Conservation (phyloP, 73 alveolate species). For the Paraurostyla sp. region DNA sequence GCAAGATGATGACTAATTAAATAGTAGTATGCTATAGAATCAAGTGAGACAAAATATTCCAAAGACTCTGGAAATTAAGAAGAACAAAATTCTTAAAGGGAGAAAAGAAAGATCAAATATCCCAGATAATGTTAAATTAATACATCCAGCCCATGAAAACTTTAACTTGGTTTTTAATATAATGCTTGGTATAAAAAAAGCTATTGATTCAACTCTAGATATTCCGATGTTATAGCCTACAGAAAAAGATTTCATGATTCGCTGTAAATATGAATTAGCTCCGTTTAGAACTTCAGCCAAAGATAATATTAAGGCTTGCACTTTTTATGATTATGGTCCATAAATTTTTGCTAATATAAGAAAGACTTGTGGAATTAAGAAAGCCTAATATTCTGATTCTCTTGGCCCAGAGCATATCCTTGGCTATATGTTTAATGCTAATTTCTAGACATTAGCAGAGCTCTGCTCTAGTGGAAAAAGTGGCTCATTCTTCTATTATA, state of each 20-base stretch:
- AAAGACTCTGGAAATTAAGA: slow-evolving; percentile 4
- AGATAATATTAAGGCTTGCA: slow-evolving; percentile 81
- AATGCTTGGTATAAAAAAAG: slow-evolving; percentile 94
- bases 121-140: slow-evolving; percentile 50
- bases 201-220: slow-evolving; percentile 83
- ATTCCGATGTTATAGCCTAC: slow-evolving; percentile 74
- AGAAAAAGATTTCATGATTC: slow-evolving; percentile 80
- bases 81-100: slow-evolving; percentile 20
- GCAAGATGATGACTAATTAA: not conserved
- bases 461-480: slow-evolving; percentile 94
- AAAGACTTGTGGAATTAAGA: slow-evolving; percentile 75
- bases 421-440: slow-evolving; percentile 66
- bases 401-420: slow-evolving; percentile 87
- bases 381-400: slow-evolving; percentile 80
- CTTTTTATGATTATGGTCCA: slow-evolving; percentile 93
- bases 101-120: slow-evolving; percentile 3
- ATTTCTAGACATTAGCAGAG: slow-evolving; percentile 79
- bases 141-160: slow-evolving; percentile 90
- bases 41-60: slow-evolving; percentile 26
- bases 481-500: slow-evolving; percentile 98
- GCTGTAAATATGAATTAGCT: slow-evolving; percentile 79
- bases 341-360: slow-evolving; percentile 87
- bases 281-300: slow-evolving; percentile 78
- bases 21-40: not conserved
- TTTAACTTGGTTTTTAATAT: slow-evolving; percentile 91